Evolutionary conservation across 139 green algal genomes (phyloP), one percentile per base, ranked within the genome.

Genomic region (Edaphochlamys debaryana): DNA sequence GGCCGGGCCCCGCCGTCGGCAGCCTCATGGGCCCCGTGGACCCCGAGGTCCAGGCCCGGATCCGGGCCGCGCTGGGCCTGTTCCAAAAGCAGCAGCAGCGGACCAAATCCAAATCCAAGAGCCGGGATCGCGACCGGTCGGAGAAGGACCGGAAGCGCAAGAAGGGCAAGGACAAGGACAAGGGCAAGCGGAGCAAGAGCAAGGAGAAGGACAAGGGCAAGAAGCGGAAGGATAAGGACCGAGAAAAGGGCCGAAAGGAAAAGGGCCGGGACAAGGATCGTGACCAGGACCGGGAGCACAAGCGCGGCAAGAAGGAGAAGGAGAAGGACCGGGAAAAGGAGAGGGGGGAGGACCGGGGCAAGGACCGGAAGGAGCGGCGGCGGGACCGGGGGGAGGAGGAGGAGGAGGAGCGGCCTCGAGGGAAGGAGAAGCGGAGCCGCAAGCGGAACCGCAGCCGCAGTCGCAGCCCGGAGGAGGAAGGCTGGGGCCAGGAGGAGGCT

Each of bases 331-430:
- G 64, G 41, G 52, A 94, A 58, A 93, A 94, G 9, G 93, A 96
- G 82, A 98, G 97, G 89, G 95, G 93, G 11, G 93, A 93, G 0
- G 94, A 95, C 82, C 95, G 95, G 90, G 94, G 20, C 15, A 4
- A 52, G 19, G 37, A 36, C 34, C 72, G 72, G 42, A 23, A 37
- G 52, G 13, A 36, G 52, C 11, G 52, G 27, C 29, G n/a, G 40
- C 9, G 25, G 45, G 67, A 29, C 2, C 6, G 17, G 38, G 38
- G 67, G 56, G 2, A 32, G 23, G 56, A 63, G 56, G 45, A 54
- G 45, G 11, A 9, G 45, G 45, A n/a, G n/a, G n/a, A n/a, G n/a
- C n/a, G n/a, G n/a, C n/a, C n/a, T n/a, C n/a, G n/a, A n/a, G n/a
- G n/a, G n/a, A n/a, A n/a, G n/a, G n/a, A n/a, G n/a, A n/a, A n/a